These are phyloP conservation scores for Daldinia sp. DNA, from an alignment of 2,329 filamentous ascomycete species.

Conservation along the genomic window DNA sequence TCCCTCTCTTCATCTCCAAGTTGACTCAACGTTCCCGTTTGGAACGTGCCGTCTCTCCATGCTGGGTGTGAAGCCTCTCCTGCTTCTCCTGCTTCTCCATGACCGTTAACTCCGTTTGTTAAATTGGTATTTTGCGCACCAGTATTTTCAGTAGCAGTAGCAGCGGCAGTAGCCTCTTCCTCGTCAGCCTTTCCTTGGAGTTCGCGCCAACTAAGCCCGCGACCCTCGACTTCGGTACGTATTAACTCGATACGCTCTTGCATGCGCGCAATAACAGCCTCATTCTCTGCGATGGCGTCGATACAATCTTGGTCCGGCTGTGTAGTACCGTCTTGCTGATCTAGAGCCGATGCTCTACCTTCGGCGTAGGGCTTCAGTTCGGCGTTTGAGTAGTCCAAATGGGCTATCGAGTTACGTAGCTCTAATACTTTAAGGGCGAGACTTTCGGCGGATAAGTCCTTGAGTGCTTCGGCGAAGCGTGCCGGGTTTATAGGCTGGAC, in stretches of 20 bases:
- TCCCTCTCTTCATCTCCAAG: conserved; percentile 68
- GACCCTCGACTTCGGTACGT: conserved; percentile 67
- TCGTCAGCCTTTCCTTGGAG: conserved; percentile 59
- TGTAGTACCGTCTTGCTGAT: conserved; percentile 33
- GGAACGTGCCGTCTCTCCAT: conserved; percentile 71
- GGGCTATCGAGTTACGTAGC: conserved; percentile 76
- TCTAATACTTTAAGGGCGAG: conserved; percentile 80
- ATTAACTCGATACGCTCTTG: conserved; percentile 70
- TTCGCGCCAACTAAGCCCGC: conserved; percentile 65
- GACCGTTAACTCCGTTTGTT: conserved; percentile 43
- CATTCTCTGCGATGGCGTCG: conserved; percentile 78
- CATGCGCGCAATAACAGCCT: conserved; percentile 73
- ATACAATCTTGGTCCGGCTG: conserved; percentile 73
- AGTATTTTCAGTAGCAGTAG: neutral
- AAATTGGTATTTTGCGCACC: conserved; percentile 5
- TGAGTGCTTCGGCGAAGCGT: conserved; percentile 72
- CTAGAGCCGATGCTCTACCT: conserved; percentile 50
- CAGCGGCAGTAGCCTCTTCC: conserved; percentile 26
- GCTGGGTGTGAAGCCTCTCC: conserved; percentile 48
- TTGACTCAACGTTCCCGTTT: conserved; percentile 64
- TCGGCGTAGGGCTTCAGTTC: conserved; percentile 75
- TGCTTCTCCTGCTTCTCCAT: conserved; percentile 20
- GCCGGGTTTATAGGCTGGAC: conserved; percentile 66
- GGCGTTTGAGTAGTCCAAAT: conserved; percentile 77
- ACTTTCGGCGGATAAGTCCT: conserved; percentile 69